Evolutionary conservation across 129 eudicot genomes (phyloP).

Genomic region (Arctium lappa): DNA sequence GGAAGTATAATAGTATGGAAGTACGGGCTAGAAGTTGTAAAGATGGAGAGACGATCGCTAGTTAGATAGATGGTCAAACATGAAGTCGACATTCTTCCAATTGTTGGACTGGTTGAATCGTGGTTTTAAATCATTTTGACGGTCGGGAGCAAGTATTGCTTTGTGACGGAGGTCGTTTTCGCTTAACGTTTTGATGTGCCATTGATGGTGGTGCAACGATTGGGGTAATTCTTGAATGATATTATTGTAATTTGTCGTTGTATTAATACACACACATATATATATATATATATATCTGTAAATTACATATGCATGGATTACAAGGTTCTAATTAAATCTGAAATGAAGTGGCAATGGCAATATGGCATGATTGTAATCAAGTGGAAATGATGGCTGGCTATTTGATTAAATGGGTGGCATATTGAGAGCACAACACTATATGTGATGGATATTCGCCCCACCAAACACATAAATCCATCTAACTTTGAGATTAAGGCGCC

Average conservation of each 20-base stretch:
- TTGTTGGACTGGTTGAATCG: background rate
- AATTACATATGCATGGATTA: too few species aligned
- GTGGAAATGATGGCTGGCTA: too few species aligned
- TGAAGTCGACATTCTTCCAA: background rate
- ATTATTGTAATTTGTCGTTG: background rate
- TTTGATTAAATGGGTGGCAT: too few species aligned
- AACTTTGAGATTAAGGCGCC: too few species aligned
- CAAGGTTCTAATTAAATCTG: too few species aligned
- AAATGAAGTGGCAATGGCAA: too few species aligned
- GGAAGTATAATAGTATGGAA: constrained; percentile 44
- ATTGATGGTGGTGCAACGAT: background rate
- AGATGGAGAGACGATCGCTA: constrained; percentile 39
- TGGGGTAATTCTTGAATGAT: background rate
- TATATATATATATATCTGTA: too few species aligned
- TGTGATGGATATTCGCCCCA: too few species aligned
- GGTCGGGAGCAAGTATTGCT: background rate
- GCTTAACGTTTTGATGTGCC: background rate
- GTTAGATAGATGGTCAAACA: constrained; percentile 25
- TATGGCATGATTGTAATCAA: too few species aligned
- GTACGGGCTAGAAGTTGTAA: constrained; percentile 54
- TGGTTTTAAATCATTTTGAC: background rate
- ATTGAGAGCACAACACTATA: too few species aligned
- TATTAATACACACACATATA: background rate
- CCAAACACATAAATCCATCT: too few species aligned
- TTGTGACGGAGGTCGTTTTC: background rate